Percentiles rank a stretch among this genome's conserved stretches.
These are phyloP conservation scores for Nemania serpens DNA, from an alignment of 2,329 filamentous ascomycete species.

Conservation along the genomic window DNA sequence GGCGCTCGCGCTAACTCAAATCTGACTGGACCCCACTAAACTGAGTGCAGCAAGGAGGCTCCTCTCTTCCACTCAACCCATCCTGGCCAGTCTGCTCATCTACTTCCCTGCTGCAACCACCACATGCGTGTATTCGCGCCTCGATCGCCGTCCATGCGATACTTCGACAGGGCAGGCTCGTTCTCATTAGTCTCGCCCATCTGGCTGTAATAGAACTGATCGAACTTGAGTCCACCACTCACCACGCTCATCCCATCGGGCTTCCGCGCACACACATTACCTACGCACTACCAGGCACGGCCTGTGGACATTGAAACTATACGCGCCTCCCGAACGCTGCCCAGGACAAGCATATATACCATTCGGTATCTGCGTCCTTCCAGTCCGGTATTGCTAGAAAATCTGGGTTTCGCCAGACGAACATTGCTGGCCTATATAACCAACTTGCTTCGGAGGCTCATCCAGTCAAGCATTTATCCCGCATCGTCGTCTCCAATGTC, in stretches of 20 bases:
- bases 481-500: conserved; percentile 29
- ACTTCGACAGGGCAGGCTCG: conserved; percentile 2
- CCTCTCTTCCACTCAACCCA: conserved; percentile 10
- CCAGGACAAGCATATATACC: conserved; percentile 12
- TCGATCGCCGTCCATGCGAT: conserved; percentile 9
- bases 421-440: conserved; percentile 18
- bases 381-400: background rate
- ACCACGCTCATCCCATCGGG: conserved; percentile 6
- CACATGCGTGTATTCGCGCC: conserved; percentile 2
- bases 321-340: conserved; percentile 4
- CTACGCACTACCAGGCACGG: background rate
- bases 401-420: conserved; percentile 6
- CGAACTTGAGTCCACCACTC: conserved; percentile 10
- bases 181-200: conserved; percentile 6
- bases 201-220: conserved; percentile 10
- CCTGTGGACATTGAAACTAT: conserved; percentile 7
- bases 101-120: conserved; percentile 5
- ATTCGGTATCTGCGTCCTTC: conserved; percentile 8
- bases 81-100: conserved; percentile 11
- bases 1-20: conserved; percentile 7
- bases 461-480: conserved; percentile 21
- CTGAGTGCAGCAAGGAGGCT: conserved; percentile 21
- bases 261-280: no score
- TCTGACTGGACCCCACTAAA: conserved; percentile 27
- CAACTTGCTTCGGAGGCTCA: conserved; percentile 6